phyloP scores from a whole-genome alignment of 1,139 yeast genomes.

The Sporopachydermia cereana region DNA sequence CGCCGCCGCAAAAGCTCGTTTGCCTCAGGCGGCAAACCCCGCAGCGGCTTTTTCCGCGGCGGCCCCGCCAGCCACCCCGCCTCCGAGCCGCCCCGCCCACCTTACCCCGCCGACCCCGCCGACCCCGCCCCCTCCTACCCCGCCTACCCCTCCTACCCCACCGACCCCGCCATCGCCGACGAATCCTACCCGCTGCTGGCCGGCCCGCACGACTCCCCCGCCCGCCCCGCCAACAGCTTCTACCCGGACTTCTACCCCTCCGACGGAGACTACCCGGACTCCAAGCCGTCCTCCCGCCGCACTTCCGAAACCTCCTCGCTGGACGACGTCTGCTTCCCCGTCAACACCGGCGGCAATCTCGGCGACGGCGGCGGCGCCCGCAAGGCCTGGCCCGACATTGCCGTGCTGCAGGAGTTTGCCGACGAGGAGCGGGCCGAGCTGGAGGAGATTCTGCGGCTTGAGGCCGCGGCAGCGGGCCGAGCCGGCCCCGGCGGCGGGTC shows the following conservation, averaged over 20 bases:
- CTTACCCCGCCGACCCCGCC: slow-evolving; percentile 11
- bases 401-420: slow-evolving; percentile 64
- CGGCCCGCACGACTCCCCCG: background rate
- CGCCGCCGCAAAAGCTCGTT: slow-evolving; percentile 5
- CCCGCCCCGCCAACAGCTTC: background rate
- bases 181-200: background rate
- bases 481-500: background rate
- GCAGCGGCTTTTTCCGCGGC: background rate
- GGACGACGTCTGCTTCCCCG: slow-evolving; percentile 81
- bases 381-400: slow-evolving; percentile 70
- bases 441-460: slow-evolving; percentile 19
- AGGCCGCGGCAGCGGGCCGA: background rate
- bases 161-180: background rate
- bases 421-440: slow-evolving; percentile 47
- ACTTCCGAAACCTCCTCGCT: slow-evolving; percentile 61
- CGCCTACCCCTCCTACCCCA: background rate
- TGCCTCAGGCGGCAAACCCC: background rate
- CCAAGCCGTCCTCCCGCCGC: slow-evolving; percentile 66
- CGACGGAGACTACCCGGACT: slow-evolving; percentile 22
- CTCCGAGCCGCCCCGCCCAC: slow-evolving; percentile 49
- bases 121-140: slow-evolving; percentile 63
- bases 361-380: slow-evolving; percentile 22
- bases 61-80: background rate
- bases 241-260: slow-evolving; percentile 6
- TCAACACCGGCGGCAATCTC: slow-evolving; percentile 38